Base-by-base conservation (phyloP, 2,329 filamentous ascomycete genomes). In the Fusarium annulatum region DNA sequence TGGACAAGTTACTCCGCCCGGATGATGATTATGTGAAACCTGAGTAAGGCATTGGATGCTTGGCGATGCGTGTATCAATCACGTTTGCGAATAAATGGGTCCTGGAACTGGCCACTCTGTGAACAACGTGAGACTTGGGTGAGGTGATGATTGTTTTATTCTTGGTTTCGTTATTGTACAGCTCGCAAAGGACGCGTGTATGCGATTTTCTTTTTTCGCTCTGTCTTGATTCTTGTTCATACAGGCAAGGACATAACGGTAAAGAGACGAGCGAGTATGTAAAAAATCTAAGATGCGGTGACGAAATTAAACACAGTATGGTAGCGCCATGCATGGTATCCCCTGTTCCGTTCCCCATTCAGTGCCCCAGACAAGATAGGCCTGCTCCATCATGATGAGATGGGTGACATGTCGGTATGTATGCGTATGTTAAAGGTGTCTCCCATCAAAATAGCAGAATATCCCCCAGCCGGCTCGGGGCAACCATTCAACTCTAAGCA, bases 1-100 rank as follows among this genome's bases (percentile, higher is more conserved):
- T 69, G 52, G 19, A 61, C 67, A 57, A 30, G 18, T 36, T 43
- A 34, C 65, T 70, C 67, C 67, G 67, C 65, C 52, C 36, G 30
- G 55, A 49, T 59, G 33, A 33, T 65, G 59, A 69, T 65, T 69
- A 70, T 65, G 65, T 69, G 67, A 69, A 69, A 69, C 67, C n/a
- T 42, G 41, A 49, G 46, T 39, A 65, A 69, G 56, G 46, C 52
- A 43, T 42, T 26, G 21, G 33, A 42, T 34, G 38, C 65, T 67
- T 67, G 63, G 63, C 52, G 36, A 30, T 8, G 41, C 21, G 41
- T 46, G 55, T 46, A 48, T 41, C 64, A 69, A 69, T 63, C 57
- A 30, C 43, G 65, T 63, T 69, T 68, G 57, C 42, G 48, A 68
- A 63, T 68, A 63, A 63, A 39, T 63, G 65, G 65, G 65, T 51